Conservation (phyloP, 495 filamentous ascomycete species). For the Elasticomyces elasticus region DNA sequence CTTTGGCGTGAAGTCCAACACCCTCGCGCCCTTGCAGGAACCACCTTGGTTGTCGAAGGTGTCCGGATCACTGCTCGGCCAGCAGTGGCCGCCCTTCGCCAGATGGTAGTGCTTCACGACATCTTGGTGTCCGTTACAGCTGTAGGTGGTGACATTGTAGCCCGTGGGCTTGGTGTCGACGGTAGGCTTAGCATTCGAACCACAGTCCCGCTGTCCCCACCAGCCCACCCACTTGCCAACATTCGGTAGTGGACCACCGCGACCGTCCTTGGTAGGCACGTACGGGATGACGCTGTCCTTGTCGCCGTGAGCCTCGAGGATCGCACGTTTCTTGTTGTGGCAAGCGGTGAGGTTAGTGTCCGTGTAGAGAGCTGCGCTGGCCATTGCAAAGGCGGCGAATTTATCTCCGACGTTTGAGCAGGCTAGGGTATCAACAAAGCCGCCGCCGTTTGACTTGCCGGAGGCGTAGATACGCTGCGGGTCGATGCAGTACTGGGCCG, state of each 20-base stretch:
- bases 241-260: slow-evolving; percentile 3
- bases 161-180: background rate
- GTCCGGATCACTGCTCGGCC: slow-evolving; percentile 1
- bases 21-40: background rate
- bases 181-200: background rate
- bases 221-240: slow-evolving; percentile 3
- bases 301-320: slow-evolving; percentile 18
- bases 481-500: slow-evolving; percentile 42
- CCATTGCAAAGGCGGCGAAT: slow-evolving; percentile 41
- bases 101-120: slow-evolving; percentile 15
- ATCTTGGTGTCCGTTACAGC: slow-evolving; percentile 4
- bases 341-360: background rate
- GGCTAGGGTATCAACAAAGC: slow-evolving; percentile 45
- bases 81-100: slow-evolving; percentile 9
- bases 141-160: slow-evolving; percentile 3
- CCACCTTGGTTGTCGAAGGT: background rate
- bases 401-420: slow-evolving; percentile 34
- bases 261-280: background rate
- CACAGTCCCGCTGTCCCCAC: slow-evolving; percentile 7
- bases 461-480: slow-evolving; percentile 43
- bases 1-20: background rate
- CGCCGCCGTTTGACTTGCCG: slow-evolving; percentile 53
- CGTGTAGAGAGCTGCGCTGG: slow-evolving; percentile 38
- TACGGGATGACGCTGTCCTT: slow-evolving; percentile 12
- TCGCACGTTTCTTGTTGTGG: slow-evolving; percentile 2